Percentiles rank a stretch among this genome's conserved stretches.
These are phyloP conservation scores for Entonaema liquescens DNA, from an alignment of 495 filamentous ascomycete genomes.

Conservation along the genomic window DNA sequence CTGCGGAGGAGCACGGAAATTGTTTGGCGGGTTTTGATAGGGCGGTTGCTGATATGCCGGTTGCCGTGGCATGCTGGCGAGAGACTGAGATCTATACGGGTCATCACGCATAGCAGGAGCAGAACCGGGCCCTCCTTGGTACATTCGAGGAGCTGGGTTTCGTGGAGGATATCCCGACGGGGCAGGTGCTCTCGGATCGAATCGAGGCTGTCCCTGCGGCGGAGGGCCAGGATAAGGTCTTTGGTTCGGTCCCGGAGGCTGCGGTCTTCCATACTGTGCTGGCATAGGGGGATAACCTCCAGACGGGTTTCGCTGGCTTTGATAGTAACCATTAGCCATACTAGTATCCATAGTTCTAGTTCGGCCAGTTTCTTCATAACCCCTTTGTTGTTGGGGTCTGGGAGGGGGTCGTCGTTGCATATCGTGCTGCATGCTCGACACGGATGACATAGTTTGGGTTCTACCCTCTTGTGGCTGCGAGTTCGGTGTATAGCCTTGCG, in stretches of 20 bases:
- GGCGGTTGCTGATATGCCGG: constrained; percentile 70
- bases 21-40: constrained; percentile 73
- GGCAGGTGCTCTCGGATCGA: constrained; percentile 55
- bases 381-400: constrained; percentile 65
- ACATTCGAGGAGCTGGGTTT: constrained; percentile 63
- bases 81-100: constrained; percentile 87
- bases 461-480: constrained; percentile 64
- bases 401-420: constrained; percentile 68
- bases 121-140: constrained; percentile 59
- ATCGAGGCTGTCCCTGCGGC: constrained; percentile 43
- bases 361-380: constrained; percentile 52
- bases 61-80: constrained; percentile 76
- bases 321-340: constrained; percentile 64
- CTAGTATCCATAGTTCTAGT: constrained; percentile 53
- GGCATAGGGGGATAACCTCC: constrained; percentile 49
- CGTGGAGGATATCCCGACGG: constrained; percentile 63
- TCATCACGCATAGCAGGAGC: constrained; percentile 83
- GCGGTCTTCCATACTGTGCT: constrained; percentile 39
- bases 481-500: constrained; percentile 49
- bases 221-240: constrained; percentile 67
- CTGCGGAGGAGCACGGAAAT: constrained; percentile 81
- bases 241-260: constrained; percentile 37
- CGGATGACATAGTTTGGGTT: constrained; percentile 89
- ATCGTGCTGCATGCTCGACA: constrained; percentile 68
- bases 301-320: constrained; percentile 61